Evolutionary conservation across 495 filamentous ascomycete species (phyloP).

Genomic region (Neurospora intermedia): DNA sequence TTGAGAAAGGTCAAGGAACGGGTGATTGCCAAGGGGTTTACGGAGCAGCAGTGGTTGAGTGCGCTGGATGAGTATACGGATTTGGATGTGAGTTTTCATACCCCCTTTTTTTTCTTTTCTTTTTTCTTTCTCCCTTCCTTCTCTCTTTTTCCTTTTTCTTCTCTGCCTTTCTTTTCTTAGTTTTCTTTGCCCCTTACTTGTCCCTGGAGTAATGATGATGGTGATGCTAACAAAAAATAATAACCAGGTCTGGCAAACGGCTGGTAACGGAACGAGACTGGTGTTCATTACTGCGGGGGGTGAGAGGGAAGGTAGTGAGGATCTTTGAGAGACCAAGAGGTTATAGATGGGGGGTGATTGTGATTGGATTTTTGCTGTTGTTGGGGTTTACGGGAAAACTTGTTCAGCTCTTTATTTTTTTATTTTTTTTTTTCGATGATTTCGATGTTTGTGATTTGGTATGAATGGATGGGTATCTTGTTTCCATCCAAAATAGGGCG

Average conservation of each 20-base stretch:
- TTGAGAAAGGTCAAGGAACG: constrained; percentile 78
- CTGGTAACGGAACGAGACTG: constrained; percentile 71
- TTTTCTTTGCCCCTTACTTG: too few relatives aligned
- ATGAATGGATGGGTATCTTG: neutral
- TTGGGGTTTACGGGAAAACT: neutral
- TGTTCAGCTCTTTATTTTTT: neutral
- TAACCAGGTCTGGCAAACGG: constrained; percentile 84
- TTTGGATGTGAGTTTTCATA: constrained; percentile 60
- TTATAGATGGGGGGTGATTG: too few relatives aligned
- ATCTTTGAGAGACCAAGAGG: too few relatives aligned
- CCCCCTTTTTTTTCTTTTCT: too few relatives aligned
- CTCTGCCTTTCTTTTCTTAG: neutral
- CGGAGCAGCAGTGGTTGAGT: constrained; percentile 76
- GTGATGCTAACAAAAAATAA: neutral
- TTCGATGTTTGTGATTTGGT: neutral
- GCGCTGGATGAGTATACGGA: constrained; percentile 83
- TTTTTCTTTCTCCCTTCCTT: neutral
- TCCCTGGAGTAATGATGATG: too few relatives aligned
- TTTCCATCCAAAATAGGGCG: neutral
- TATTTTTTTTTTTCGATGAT: neutral
- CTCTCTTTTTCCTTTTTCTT: too few relatives aligned
- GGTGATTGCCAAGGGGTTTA: constrained; percentile 93
- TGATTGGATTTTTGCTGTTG: neutral
- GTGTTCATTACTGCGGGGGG: constrained; percentile 53
- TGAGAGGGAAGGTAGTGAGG: constrained; percentile 23